phyloP scores from a whole-genome alignment of 306 rosid species.

The Dalbergia cultrata region DNA sequence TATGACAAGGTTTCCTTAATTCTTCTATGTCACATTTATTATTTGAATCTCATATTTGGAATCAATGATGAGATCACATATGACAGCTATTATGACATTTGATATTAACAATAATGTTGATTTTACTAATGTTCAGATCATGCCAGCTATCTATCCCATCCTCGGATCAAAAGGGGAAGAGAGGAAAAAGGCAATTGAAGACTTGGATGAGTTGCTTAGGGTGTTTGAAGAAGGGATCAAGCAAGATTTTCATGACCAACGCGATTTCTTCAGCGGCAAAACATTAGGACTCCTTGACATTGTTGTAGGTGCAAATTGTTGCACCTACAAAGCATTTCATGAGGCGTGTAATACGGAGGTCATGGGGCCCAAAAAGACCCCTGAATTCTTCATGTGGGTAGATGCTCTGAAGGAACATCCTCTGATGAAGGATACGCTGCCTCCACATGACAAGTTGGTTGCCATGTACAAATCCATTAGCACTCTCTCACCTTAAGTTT shows the following conservation, averaged over 20 bases:
- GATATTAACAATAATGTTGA: background rate
- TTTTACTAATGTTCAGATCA: conserved; percentile 30
- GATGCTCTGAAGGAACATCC: conserved; percentile 54
- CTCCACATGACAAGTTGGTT: conserved; percentile 56
- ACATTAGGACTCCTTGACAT: conserved; percentile 53
- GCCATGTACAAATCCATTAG: conserved; percentile 24
- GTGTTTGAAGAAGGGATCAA: conserved; percentile 60
- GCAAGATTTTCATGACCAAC: conserved; percentile 41
- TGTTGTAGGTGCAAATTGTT: conserved; percentile 46
- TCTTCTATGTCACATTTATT: too few species aligned
- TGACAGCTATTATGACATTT: too few species aligned
- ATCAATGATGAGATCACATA: too few species aligned
- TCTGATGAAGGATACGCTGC: conserved; percentile 51
- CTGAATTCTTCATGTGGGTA: conserved; percentile 51
- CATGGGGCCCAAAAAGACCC: conserved; percentile 23
- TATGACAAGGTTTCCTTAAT: too few species aligned
- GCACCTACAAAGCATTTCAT: conserved; percentile 47
- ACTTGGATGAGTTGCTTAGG: conserved; percentile 2
- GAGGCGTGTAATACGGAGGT: conserved; percentile 41
- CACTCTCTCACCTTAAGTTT: background rate
- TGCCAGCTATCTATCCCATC: background rate
- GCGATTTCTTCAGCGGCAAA: conserved; percentile 24
- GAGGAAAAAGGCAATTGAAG: conserved; percentile 45
- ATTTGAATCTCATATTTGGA: too few species aligned
- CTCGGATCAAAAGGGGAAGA: conserved; percentile 46